Evolutionary conservation across 441 rosid genomes (phyloP).

Genomic region (Kokia cookei): DNA sequence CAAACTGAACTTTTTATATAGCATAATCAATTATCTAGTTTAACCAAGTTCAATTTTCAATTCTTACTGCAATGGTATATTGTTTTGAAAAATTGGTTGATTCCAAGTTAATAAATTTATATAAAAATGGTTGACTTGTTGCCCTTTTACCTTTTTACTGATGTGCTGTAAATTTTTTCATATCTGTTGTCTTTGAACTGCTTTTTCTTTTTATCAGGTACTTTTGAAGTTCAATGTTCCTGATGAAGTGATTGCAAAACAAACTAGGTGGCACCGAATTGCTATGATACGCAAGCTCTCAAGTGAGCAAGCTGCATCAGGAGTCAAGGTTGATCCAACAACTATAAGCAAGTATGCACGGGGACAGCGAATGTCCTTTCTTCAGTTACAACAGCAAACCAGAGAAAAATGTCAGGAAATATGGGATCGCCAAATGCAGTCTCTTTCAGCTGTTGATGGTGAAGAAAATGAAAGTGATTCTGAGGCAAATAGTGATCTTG

Average conservation of each 20-base stretch:
- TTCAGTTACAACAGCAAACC: slow-evolving; percentile 98
- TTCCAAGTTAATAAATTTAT: not conserved
- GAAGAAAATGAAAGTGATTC: slow-evolving; percentile 92
- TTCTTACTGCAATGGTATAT: not conserved
- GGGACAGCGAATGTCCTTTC: slow-evolving; percentile 98
- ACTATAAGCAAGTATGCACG: slow-evolving; percentile 97
- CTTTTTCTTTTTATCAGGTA: slow-evolving; percentile 55
- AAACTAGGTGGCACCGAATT: slow-evolving; percentile 99
- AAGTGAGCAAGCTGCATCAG: slow-evolving; percentile 98
- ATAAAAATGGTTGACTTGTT: not conserved
- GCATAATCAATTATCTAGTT: not conserved
- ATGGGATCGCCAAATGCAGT: slow-evolving; percentile 93
- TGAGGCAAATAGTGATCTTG: slow-evolving; percentile 96
- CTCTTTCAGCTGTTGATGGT: slow-evolving; percentile 78
- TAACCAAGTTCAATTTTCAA: not conserved
- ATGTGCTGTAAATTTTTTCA: not conserved
- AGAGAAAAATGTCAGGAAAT: slow-evolving; percentile 99
- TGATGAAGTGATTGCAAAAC: slow-evolving; percentile 85
- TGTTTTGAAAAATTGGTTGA: not conserved
- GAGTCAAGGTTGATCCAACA: slow-evolving; percentile 94
- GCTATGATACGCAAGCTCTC: slow-evolving; percentile 99
- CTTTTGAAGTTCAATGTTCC: slow-evolving; percentile 93
- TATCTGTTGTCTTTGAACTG: too few species aligned
- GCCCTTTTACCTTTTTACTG: not conserved
- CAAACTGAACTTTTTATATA: not conserved